Conservation (phyloP, 1,284 basidiomycete genomes). For the Leccinum insolens region DNA sequence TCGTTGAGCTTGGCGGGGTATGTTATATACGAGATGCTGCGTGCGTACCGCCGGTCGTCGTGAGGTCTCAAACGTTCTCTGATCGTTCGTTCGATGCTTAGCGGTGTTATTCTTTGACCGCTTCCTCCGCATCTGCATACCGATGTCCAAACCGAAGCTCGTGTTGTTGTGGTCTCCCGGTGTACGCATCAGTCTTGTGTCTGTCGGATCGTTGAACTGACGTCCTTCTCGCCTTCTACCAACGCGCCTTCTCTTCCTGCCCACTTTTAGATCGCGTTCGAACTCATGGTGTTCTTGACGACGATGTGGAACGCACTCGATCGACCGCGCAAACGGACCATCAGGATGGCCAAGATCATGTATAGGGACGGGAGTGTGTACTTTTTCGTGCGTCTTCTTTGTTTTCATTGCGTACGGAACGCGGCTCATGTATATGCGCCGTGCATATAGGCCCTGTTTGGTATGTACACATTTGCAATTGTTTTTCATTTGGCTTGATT, state of each 20-base stretch:
- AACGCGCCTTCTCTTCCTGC: neutral
- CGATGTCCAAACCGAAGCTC: neutral
- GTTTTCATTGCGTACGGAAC: neutral
- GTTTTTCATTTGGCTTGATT: neutral
- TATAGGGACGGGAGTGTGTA: conserved; percentile 40
- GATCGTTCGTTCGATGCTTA: conserved; percentile 1
- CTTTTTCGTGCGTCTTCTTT: conserved; percentile 39
- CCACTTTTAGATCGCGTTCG: conserved; percentile 30
- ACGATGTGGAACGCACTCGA: conserved; percentile 41
- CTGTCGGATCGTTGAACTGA: neutral
- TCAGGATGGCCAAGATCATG: conserved; percentile 30
- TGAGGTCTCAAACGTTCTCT: fast-evolving
- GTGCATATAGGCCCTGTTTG: conserved; percentile 27
- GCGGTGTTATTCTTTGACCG: conserved; percentile 18
- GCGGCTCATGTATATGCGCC: conserved; percentile 1
- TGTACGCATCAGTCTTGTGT: conserved; percentile 19
- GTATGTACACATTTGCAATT: conserved; percentile 12
- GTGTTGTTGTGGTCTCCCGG: conserved; percentile 24
- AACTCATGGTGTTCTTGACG: conserved; percentile 10
- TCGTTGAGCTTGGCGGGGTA: conserved; percentile 32
- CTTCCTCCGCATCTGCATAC: conserved; percentile 19
- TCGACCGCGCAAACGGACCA: conserved; percentile 30
- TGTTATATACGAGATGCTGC: conserved; percentile 32
- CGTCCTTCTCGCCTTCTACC: neutral
- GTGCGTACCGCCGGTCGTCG: conserved; percentile 28